phyloP scores from a whole-genome alignment of 768 basidiomycete genomes.

The Ramaria sp. region DNA sequence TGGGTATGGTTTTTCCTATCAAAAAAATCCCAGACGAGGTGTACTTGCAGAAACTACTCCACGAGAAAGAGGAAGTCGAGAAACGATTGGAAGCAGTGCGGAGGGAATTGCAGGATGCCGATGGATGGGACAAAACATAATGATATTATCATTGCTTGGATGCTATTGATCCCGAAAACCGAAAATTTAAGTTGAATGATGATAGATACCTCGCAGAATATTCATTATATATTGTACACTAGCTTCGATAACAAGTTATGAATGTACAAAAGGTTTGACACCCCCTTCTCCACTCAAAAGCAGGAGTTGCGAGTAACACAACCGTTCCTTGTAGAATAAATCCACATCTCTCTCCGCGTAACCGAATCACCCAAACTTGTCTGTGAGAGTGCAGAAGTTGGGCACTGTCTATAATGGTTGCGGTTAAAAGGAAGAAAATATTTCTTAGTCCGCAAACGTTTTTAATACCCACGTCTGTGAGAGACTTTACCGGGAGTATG shows the following conservation, averaged over 20 bases:
- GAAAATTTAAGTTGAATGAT: no score
- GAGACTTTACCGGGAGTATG: neutral
- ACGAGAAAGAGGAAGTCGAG: conserved; percentile 42
- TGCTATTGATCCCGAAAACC: no score
- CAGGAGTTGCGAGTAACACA: conserved; percentile 8
- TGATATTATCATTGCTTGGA: neutral
- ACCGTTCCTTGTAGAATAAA: neutral
- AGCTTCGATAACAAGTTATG: neutral
- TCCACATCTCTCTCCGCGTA: conserved; percentile 5
- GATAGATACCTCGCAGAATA: no score
- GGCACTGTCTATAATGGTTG: conserved; percentile 9
- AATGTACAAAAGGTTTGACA: conserved; percentile 9
- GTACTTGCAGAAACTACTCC: conserved; percentile 49
- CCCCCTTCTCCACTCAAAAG: conserved; percentile 6
- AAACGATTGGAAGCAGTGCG: conserved; percentile 51
- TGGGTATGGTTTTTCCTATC: conserved; percentile 20
- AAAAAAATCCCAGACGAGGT: conserved; percentile 59
- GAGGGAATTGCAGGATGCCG: conserved; percentile 26
- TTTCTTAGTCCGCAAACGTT: neutral
- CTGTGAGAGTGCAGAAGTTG: conserved; percentile 3
- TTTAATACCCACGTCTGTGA: neutral
- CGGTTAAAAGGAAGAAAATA: neutral
- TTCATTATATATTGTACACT: no score
- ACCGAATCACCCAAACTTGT: conserved; percentile 6
- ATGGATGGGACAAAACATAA: neutral